These are phyloP conservation scores for Trichoderma atroviride DNA, from an alignment of 2,329 filamentous ascomycete species.

Conservation along the genomic window DNA sequence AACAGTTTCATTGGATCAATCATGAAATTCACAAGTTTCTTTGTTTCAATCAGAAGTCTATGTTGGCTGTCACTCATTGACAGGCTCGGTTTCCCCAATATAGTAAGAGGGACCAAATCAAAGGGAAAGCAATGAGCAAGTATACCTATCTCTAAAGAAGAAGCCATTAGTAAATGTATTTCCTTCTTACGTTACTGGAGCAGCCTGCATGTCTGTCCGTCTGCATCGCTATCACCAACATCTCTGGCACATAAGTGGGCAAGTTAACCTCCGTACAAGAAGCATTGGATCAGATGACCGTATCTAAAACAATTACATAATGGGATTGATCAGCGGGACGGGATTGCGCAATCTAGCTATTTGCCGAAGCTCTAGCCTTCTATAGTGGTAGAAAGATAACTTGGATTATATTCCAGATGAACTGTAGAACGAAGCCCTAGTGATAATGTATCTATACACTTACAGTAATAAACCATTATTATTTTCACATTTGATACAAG, in stretches of 20 bases:
- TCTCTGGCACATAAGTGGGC: background rate
- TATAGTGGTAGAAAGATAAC: background rate
- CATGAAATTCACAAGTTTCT: background rate
- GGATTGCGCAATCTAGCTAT: background rate
- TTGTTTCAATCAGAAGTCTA: background rate
- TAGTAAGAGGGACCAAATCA: background rate
- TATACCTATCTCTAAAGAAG: no score
- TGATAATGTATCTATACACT: background rate
- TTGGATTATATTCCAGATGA: background rate
- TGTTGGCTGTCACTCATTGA: background rate
- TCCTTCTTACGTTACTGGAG: background rate
- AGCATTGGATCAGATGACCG: background rate
- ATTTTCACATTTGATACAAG: background rate
- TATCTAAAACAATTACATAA: background rate
- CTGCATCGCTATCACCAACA: background rate
- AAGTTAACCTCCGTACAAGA: background rate
- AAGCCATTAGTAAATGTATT: background rate
- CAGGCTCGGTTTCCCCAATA: background rate
- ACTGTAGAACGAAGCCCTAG: background rate
- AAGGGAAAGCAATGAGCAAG: background rate
- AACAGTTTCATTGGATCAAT: background rate
- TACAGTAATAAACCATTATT: background rate
- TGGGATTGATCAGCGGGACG: background rate
- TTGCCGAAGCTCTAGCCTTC: background rate
- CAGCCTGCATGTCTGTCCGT: background rate